Base-by-base conservation (phyloP, 78 protist genomes). In the Speleostelium caveatum region DNA sequence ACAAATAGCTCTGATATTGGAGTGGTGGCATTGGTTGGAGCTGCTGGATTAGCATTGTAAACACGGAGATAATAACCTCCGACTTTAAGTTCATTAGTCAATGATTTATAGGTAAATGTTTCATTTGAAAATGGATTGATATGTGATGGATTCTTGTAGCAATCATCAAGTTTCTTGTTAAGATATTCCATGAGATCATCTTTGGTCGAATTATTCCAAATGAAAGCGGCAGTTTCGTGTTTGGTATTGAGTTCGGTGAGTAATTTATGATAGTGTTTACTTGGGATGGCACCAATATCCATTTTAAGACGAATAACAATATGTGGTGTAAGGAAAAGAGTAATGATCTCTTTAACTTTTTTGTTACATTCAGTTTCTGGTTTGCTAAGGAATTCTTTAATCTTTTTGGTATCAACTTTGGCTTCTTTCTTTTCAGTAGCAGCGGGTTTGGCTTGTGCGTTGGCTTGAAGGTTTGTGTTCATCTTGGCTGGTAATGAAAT, bases 181-280 rank as follows among this genome's bases (percentile, higher is more conserved):
- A 90, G 56, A 26, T 17, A 78, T 24, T 78, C 94, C 75, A 42
- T 56, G 8, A 90, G 68, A 65, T 86, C 96, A 4, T 74, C 86
- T 38, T 87, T 66, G 16, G 94, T 94, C 26, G 66, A 59, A 62
- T 72, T 94, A 72, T 94, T 86, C 96, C 96, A 94, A 36, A 94
- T 94, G 56, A 94, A 87, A 41, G 92, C 87, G 2, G 96, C 93
- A 39, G 75, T 86, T 74, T 94, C 93, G 35, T 75, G 72, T 75
- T 94, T 94, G 80, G 83, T 79, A 51, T 73, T 77, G 41, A 75
- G 6, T 14, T 63, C 58, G 36, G 83, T 75, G 33, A 93, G 80
- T 19, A 86, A 38, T 26, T 76, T 78, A 59, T 78, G 87, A 53
- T 78, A 78, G 56, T 65, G 75, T 24, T 66, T 65, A 28, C 67